Evolutionary conservation across 306 rosid species (phyloP), one percentile per base, ranked within the genome.

Genomic region (Clitoria ternatea): DNA sequence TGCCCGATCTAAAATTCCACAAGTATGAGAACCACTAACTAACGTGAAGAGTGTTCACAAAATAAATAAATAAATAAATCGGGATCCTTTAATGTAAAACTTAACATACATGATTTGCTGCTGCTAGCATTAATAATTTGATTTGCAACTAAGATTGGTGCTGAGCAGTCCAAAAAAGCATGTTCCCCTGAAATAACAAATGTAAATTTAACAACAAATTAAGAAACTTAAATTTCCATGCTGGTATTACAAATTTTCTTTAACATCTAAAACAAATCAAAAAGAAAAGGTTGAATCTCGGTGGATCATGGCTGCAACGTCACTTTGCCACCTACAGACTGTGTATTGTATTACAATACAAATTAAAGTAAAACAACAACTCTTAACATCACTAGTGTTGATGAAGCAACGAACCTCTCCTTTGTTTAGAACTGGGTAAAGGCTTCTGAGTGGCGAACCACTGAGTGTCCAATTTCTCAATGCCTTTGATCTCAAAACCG

Each of bases 391-490:
- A 36, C 3, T n/a, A n/a, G n/a, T 9, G 17, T 23, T 33, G 47
- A 50, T 22, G 6, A n/a, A 30, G 17, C 30, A 60, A 53, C 81
- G 4, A 68, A 85, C 99, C 99, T 87, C 91, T 83, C 76, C 91
- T 87, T 77, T 87, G 99, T 57, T 82, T 91, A 11, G 96, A 89
- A 79, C 91, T 96, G 24, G 80, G 83, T 23, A 77, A 23, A 7
- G 96, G 88, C 77, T 89, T 95, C 84, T 83, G 96, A 19, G 97
- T 91, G 45, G 86, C 90, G 62, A 89, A 91, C 99, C 99, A 95
- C 68, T 95, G 99, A 30, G 83, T 56, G 35, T 95, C 99, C 71
- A 89, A 80, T 85, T 91, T 91, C 89, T 86, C 96, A 68, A 89
- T 59, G 9, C 97, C 97, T 53, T 77, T 84, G 64, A 95, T 82